Base-by-base conservation (phyloP, 331 rosid genomes). In the Acacia concinna region DNA sequence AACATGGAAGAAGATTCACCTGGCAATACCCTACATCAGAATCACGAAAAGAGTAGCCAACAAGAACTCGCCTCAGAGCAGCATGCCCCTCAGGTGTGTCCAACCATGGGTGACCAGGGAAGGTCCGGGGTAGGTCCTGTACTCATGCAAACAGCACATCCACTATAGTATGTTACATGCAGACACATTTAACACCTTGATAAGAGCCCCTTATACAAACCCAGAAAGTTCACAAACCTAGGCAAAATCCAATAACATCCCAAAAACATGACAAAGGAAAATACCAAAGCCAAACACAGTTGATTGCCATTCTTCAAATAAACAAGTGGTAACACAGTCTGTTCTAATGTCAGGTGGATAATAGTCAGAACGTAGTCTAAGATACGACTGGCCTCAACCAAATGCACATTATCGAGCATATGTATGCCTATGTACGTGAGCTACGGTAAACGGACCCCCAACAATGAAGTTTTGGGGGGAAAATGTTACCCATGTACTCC, bases 1-100 rank as follows among this genome's bases (percentile, higher is more conserved):
- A 56, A 44, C 43, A 78, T 72, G 67, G 56, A 41, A 74, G 76
- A n/a, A 64, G 74, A 72, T 75, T 41, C 68, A 93, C 99, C 97
- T 96, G 99, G 83, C 99, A 96, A 81, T 96, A 96, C 67, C 99
- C 99, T 60, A 96, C 99, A 85, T 96, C 99, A 67, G 99, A 96
- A 79, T 96, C 99, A 32, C 99, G 97, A 86, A 96, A 96, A 14
- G 99, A 96, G 87, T 96, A 96, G 21, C 86, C 98, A 69, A 96
- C 98, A 82, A 96, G 98, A 46, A 96, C 97, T 11, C 98, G 98
- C 73, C 99, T 87, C 54, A 96, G 98, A 82, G 98, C 84, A 74
- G 97, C 91, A 56, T 96, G 99, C 62, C 99, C 99, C 77, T 87
- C 98, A 32, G 94, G 91, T 82, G 97, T 96, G 91, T 96, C 99